Conservation (phyloP, 2,329 filamentous ascomycete species). For the Calonectria montana region DNA sequence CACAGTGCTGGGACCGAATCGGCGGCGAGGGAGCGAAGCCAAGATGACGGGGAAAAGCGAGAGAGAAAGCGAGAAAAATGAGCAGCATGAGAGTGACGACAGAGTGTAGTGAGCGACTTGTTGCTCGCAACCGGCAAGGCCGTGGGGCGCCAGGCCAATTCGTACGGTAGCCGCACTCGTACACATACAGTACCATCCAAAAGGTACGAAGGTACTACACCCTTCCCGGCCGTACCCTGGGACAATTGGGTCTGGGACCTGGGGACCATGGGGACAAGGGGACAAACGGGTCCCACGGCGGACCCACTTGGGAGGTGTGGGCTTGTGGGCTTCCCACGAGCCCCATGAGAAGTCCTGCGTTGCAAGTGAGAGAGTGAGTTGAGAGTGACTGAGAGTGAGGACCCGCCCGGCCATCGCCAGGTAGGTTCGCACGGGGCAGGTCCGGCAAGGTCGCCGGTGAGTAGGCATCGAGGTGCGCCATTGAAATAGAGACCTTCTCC, state of each 20-base stretch:
- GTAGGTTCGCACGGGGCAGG: slow-evolving; percentile 41
- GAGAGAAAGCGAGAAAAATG: slow-evolving; percentile 24
- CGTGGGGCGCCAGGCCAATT: slow-evolving; percentile 41
- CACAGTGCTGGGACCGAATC: slow-evolving; percentile 12
- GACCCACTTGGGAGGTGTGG: slow-evolving; percentile 17
- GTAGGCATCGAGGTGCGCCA: slow-evolving; percentile 38
- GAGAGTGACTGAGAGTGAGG: slow-evolving; percentile 28
- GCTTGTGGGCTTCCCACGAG: slow-evolving; percentile 18
- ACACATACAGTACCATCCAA: slow-evolving; percentile 36
- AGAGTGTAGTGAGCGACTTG: slow-evolving; percentile 27
- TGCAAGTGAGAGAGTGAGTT: slow-evolving; percentile 11
- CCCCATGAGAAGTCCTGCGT: slow-evolving; percentile 16
- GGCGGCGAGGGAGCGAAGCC: neutral
- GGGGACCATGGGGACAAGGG: slow-evolving; percentile 21
- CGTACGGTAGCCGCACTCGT: slow-evolving; percentile 40
- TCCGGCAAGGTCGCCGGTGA: slow-evolving; percentile 42
- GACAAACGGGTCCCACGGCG: slow-evolving; percentile 26
- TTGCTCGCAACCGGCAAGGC: slow-evolving; percentile 34
- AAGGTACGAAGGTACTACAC: slow-evolving; percentile 34
- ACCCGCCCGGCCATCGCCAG: slow-evolving; percentile 38
- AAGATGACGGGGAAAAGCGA: slow-evolving; percentile 11
- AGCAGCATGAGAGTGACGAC: slow-evolving; percentile 25
- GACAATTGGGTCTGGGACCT: slow-evolving; percentile 21
- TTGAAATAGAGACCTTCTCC: slow-evolving; percentile 56
- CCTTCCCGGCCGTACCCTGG: slow-evolving; percentile 40